Evolutionary conservation across 192 early-diverging fungal genomes (phyloP).

Genomic region (Allomyces macrogynus): DNA sequence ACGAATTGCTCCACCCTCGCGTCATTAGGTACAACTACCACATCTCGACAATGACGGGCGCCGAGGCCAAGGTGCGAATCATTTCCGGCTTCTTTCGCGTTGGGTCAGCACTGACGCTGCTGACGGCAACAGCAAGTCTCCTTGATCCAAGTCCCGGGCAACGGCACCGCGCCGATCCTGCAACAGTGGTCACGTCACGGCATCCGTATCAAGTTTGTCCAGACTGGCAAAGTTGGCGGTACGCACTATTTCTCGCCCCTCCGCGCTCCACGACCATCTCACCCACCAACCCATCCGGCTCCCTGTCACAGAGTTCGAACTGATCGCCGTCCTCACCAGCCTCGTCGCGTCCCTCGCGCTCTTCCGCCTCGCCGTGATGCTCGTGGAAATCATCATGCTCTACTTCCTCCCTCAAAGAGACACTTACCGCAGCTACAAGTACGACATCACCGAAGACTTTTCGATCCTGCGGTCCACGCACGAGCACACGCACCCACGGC

Average conservation of each 20-base stretch:
- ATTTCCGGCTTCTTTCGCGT: background rate
- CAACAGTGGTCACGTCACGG: background rate
- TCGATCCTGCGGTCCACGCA: too few species aligned
- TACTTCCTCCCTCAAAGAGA: background rate
- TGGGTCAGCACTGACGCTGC: too few species aligned
- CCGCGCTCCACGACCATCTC: too few species aligned
- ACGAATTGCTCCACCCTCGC: background rate
- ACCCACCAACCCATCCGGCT: too few species aligned
- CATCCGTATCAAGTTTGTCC: background rate
- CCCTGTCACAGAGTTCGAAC: background rate
- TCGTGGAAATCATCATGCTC: too few species aligned
- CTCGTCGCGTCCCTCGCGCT: background rate
- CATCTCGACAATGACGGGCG: too few species aligned
- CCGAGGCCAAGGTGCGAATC: background rate
- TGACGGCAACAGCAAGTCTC: too few species aligned
- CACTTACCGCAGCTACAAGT: background rate
- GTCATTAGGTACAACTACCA: too few species aligned
- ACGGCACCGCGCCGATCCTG: background rate
- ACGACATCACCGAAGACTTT: background rate
- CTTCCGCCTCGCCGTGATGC: too few species aligned
- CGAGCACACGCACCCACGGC: too few species aligned
- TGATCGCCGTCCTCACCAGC: background rate
- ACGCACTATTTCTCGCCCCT: too few species aligned
- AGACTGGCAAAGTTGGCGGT: background rate
- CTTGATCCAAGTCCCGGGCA: too few species aligned